phyloP scores from a whole-genome alignment of 805 yeast species.

The Wickerhamiella bombiphila region DNA sequence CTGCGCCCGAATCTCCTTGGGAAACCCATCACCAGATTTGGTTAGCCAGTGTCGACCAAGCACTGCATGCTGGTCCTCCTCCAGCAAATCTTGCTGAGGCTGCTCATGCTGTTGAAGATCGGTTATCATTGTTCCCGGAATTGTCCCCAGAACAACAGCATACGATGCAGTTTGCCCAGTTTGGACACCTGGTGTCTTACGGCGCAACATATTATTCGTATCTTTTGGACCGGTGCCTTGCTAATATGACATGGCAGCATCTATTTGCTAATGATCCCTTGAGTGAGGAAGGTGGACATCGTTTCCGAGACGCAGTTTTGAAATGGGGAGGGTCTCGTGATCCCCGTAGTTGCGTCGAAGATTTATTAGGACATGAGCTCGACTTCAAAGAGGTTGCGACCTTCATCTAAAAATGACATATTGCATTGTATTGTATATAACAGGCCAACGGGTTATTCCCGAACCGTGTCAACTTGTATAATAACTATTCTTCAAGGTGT shows the following conservation, averaged over 20 bases:
- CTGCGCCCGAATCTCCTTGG: constrained; percentile 34
- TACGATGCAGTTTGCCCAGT: constrained; percentile 85
- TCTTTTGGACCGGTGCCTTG: constrained; percentile 81
- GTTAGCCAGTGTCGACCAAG: constrained; percentile 81
- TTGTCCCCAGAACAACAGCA: constrained; percentile 21
- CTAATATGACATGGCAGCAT: constrained; percentile 66
- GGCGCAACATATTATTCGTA: constrained; percentile 92
- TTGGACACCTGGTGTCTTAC: constrained; percentile 84
- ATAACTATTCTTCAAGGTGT: too few species aligned
- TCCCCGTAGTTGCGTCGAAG: constrained; percentile 77
- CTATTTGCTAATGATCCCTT: constrained; percentile 60
- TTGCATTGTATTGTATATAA: too few species aligned
- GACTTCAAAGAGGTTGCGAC: constrained; percentile 13
- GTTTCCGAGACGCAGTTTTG: constrained; percentile 52
- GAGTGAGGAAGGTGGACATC: constrained; percentile 57
- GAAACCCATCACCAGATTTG: constrained; percentile 79
- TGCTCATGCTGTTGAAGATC: constrained; percentile 34
- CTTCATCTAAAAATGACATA: too few species aligned
- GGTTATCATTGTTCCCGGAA: constrained; percentile 51
- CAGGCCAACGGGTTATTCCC: too few species aligned
- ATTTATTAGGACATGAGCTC: constrained; percentile 45
- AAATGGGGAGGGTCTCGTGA: constrained; percentile 90
- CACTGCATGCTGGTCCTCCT: constrained; percentile 37
- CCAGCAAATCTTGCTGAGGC: constrained; percentile 7
- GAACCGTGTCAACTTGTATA: too few species aligned